A percentile compares a stretch with the other conserved stretches of the same genome.
Conservation (phyloP, 768 basidiomycete genomes). For the Trametes sanguinea region DNA sequence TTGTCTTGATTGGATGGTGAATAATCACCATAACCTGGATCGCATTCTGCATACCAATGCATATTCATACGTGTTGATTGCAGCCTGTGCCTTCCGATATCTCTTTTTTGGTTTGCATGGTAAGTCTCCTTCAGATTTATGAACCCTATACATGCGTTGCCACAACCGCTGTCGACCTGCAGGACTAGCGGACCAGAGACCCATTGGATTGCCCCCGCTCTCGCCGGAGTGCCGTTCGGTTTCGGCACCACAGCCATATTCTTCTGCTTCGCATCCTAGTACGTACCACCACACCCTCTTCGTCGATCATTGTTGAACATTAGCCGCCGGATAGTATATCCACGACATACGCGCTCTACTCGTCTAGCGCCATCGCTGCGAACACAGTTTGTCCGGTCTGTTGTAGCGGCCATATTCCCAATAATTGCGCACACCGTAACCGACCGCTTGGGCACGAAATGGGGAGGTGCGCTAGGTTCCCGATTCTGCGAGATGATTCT, state of each 20-base stretch:
- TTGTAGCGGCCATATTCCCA: conserved; percentile 25
- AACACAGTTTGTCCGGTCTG: conserved; percentile 26
- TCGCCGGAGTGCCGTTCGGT: conserved; percentile 28
- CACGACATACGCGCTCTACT: conserved; percentile 24
- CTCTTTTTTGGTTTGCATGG: conserved; percentile 32
- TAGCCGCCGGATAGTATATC: conserved; percentile 12
- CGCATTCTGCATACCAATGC: too few relatives aligned
- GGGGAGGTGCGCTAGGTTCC: conserved; percentile 20
- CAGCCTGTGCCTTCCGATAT: conserved; percentile 22
- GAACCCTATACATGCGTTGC: too few relatives aligned
- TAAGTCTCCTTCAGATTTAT: conserved; percentile 1
- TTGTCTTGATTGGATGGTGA: conserved; percentile 26
- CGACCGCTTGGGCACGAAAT: conserved; percentile 24
- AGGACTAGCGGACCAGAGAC: conserved; percentile 28
- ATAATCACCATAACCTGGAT: not conserved
- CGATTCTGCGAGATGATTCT: too few relatives aligned
- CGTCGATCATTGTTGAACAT: not conserved
- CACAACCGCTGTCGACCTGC: not conserved
- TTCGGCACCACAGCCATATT: conserved; percentile 25
- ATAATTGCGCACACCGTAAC: conserved; percentile 23
- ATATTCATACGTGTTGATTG: not conserved
- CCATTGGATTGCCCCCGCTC: conserved; percentile 27
- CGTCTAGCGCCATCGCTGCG: conserved; percentile 25
- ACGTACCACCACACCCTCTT: not conserved
- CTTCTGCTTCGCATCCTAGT: conserved; percentile 28